A percentile compares a stretch with the other conserved stretches of the same genome.
phyloP scores from a whole-genome alignment of 768 basidiomycete genomes.

The Lactarius pseudohatsudake region DNA sequence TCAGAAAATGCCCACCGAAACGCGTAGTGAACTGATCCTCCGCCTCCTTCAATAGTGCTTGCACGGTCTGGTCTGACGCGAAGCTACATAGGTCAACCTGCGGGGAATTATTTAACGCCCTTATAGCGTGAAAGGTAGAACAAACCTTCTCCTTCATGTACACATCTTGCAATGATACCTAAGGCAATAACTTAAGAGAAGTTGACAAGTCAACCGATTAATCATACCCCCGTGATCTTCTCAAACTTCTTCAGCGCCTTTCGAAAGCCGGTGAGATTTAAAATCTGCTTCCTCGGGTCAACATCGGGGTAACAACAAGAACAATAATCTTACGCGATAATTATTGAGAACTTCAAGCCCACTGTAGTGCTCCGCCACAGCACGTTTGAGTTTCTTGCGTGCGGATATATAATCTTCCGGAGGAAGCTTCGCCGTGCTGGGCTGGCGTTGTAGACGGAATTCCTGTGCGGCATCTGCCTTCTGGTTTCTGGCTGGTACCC shows the following conservation, averaged over 20 bases:
- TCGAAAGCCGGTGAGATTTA: constrained; percentile 89
- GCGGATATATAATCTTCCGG: constrained; percentile 83
- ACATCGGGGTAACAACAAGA: constrained; percentile 17
- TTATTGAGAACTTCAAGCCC: constrained; percentile 84
- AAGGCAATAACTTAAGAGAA: neutral
- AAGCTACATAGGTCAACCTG: constrained; percentile 72
- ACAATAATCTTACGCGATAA: constrained; percentile 62
- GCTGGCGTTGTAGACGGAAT: constrained; percentile 7
- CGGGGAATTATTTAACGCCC: neutral
- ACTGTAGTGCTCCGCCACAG: constrained; percentile 80
- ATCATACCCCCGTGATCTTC: constrained; percentile 64
- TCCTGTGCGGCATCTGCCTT: constrained; percentile 8
- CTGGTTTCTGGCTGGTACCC: constrained; percentile 3
- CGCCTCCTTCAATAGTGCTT: constrained; percentile 68
- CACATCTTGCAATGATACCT: constrained; percentile 69
- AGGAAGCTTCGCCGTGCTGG: constrained; percentile 37
- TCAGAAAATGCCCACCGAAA: constrained; percentile 57
- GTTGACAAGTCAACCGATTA: neutral
- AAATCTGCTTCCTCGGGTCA: constrained; percentile 46
- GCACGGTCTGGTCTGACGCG: constrained; percentile 58
- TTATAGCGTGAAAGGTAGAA: neutral
- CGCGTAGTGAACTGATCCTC: constrained; percentile 73
- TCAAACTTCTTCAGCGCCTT: constrained; percentile 87
- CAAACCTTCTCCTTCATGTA: constrained; percentile 82
- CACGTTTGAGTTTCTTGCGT: constrained; percentile 82